Percentiles rank a stretch among this genome's conserved stretches.
Evolutionary conservation across 192 early-diverging fungal species (phyloP).

Genomic region (Linnemannia zychae): DNA sequence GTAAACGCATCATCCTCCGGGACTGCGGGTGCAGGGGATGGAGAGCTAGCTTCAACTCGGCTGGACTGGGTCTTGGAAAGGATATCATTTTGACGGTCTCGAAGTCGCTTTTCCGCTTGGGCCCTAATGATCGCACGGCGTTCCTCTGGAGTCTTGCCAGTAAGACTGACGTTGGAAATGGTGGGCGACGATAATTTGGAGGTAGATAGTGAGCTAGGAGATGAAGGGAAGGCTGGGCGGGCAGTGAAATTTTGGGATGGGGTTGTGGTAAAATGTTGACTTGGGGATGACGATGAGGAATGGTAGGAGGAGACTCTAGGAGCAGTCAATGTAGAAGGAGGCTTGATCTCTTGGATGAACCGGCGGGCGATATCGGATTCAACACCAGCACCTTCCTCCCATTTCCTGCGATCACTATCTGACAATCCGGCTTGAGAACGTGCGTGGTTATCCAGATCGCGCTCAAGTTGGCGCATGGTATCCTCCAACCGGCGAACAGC

Average conservation of each 20-base stretch:
- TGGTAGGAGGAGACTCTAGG: not conserved
- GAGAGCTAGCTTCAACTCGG: constrained; percentile 15
- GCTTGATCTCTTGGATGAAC: constrained; percentile 62
- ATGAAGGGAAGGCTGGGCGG: constrained; percentile 5
- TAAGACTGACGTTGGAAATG: constrained; percentile 21
- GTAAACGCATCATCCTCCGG: constrained; percentile 51
- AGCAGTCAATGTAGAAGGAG: not conserved
- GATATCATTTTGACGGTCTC: constrained; percentile 59
- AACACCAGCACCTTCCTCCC: constrained; percentile 64
- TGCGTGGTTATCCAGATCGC: constrained; percentile 47
- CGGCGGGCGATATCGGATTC: constrained; percentile 52
- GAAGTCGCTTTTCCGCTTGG: constrained; percentile 63
- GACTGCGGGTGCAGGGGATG: constrained; percentile 38
- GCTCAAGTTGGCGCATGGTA: constrained; percentile 51
- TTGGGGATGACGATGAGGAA: constrained; percentile 16
- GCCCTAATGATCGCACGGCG: constrained; percentile 62
- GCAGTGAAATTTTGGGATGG: not conserved
- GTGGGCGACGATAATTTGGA: constrained; percentile 27
- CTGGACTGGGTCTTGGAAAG: constrained; percentile 30
- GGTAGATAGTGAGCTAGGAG: constrained; percentile 1
- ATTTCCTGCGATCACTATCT: constrained; percentile 52
- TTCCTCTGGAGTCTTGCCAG: constrained; percentile 62
- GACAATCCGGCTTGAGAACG: constrained; percentile 33
- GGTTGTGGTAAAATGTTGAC: not conserved
- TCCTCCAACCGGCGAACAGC: constrained; percentile 60